phyloP scores from a whole-genome alignment of 1,284 basidiomycete species.

The Stygiomarasmius scandens region DNA sequence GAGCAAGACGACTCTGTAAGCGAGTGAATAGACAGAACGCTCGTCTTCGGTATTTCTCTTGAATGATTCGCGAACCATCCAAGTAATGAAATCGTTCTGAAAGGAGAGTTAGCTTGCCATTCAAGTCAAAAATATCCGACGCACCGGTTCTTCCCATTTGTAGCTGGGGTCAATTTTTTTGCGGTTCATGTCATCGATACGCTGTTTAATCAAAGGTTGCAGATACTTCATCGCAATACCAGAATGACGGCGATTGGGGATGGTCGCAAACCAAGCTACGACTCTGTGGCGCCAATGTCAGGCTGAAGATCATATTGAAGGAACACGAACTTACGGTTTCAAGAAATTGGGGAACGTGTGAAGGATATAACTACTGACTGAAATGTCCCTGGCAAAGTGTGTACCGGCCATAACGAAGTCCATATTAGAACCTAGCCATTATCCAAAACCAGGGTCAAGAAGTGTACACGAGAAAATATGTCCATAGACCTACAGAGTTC shows the following conservation, averaged over 20 bases:
- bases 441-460: neutral
- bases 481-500: slow-evolving; percentile 18
- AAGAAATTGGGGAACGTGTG: slow-evolving; percentile 22
- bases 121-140: no score
- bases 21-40: slow-evolving; percentile 16
- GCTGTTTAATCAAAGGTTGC: slow-evolving; percentile 17
- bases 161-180: slow-evolving; percentile 17
- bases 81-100: slow-evolving; percentile 21
- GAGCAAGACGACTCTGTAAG: slow-evolving; percentile 17
- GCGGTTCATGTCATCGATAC: slow-evolving; percentile 17
- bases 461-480: no score
- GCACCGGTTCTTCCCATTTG: slow-evolving; percentile 19
- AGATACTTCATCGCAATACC: slow-evolving; percentile 19
- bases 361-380: slow-evolving; percentile 19
- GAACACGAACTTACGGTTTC: slow-evolving; percentile 21
- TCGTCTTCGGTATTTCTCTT: slow-evolving; percentile 18
- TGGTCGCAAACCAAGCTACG: slow-evolving; percentile 18
- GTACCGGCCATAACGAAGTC: slow-evolving; percentile 19
- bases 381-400: slow-evolving; percentile 17
- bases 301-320: no score
- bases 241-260: slow-evolving; percentile 19
- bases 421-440: slow-evolving; percentile 17
- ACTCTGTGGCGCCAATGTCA: no score
- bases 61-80: slow-evolving; percentile 24
- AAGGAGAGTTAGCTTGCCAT: no score